Evolutionary conservation across 768 basidiomycete species (phyloP).

Genomic region (Harrya chromipes): DNA sequence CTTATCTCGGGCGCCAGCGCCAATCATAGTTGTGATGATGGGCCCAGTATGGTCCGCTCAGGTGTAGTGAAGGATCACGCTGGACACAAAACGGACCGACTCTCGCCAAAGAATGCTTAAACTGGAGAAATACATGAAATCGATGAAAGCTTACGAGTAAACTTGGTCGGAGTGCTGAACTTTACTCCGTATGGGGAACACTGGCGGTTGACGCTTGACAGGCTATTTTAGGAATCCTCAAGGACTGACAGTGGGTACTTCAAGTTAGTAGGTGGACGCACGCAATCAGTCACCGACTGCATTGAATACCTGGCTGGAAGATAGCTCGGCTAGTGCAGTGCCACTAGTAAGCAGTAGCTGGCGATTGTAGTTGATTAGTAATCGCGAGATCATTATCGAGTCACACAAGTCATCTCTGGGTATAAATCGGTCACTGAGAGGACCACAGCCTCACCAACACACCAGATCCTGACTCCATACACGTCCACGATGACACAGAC

Average conservation of each 20-base stretch:
- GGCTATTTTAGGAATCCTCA: constrained; percentile 9
- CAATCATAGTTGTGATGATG: background rate
- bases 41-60: background rate
- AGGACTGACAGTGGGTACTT: background rate
- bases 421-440: constrained; percentile 1
- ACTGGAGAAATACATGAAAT: background rate
- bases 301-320: no score
- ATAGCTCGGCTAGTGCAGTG: no score
- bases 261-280: no score
- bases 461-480: background rate
- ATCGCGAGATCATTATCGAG: constrained; percentile 1
- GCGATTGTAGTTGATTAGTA: constrained; percentile 10
- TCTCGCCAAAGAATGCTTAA: no score
- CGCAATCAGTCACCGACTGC: no score
- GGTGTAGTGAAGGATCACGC: background rate
- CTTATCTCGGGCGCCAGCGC: background rate
- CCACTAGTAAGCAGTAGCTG: no score
- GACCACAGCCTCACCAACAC: background rate
- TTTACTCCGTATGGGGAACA: no score
- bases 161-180: no score
- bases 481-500: constrained; percentile 46
- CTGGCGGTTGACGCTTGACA: background rate
- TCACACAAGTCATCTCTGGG: constrained; percentile 4
- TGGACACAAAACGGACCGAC: background rate
- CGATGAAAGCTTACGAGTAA: background rate